Base-by-base conservation (phyloP, 2,329 filamentous ascomycete species). In the Calonectria pseudoreteaudii region DNA sequence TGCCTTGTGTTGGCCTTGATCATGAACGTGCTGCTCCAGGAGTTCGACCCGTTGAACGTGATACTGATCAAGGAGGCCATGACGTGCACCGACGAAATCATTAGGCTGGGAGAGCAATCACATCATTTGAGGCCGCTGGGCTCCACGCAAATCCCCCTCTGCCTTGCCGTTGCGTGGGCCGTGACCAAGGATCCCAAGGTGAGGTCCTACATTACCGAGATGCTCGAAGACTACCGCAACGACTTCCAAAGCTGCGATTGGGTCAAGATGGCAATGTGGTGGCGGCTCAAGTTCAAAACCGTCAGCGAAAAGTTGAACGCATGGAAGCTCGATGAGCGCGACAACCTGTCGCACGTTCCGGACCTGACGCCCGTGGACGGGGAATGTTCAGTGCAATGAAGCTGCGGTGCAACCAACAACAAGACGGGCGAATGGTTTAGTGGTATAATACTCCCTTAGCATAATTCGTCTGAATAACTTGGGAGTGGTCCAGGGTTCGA, bases 181-280 rank as follows among this genome's bases (percentile, higher is more conserved):
- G 72, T 76, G 28, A 77, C 77, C 3, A 81, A 81, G 4, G 86
- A 87, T 16, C 23, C 16, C 4, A 44, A 10, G 16, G 38, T 75
- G 44, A 58, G 66, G 47, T 23, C 38, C 2, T 64, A 53, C 7
- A 74, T 80, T 36, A 41, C 64, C 26, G 36, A 28, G 8, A 69
- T 74, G 30, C 31, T 81, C n/a, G 58, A 70, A 13, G 69, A 80
- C 20, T 81, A 79, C 50, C 71, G 76, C 16, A 53, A 53, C 10
- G 79, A 81, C 38, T 81, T 74, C 66, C 14, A 56, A 20, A 62
- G 65, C 36, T 28, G 30, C 18, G 26, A 71, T 53, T 76, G 75
- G 73, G 44, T 74, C 60, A 68, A 31, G 69, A 76, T 66, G 49
- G 71, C 53, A 2, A 7, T 36, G 8, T 75, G 73, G 73, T 75